Base-by-base conservation (phyloP, 139 green algal genomes). In the Ostreobium quekettii region DNA sequence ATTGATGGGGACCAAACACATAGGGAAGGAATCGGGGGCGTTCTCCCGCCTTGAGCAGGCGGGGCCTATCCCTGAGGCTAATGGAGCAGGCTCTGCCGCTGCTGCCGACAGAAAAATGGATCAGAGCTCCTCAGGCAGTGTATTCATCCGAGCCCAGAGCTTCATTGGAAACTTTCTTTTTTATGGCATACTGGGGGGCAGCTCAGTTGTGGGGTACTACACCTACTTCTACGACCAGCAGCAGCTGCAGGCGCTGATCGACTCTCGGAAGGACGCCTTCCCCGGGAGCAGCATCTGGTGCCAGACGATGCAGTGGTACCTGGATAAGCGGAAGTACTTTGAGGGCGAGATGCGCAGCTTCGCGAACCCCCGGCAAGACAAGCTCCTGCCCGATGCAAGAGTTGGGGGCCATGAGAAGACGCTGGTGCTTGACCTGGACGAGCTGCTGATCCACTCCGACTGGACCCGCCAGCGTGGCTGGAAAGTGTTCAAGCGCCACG, bases 341-440 rank as follows among this genome's bases (percentile, higher is more conserved):
- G 78, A 87, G 68, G 64, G 48, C 1, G 70, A 85, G 57, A 66
- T 91, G 29, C 83, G 83, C 39, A 86, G 88, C 61, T 98, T 88
- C 66, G 80, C 86, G 2, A 86, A 94, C 64, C 92, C 92, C 6
- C 84, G 85, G 2, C 91, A 82, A 35, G 89, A 99, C 68, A 80
- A 82, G 39, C 88, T 98, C 38, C 83, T 98, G 48, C 93, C 93
- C 0, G 92, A 97, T 73, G 68, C 83, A 30, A 70, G 81, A n/a
- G 70, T 71, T n/a, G 75, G 69, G 1, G 66, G 60, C n/a, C 33
- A 32, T 56, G 48, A 83, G 22, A 90, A 91, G 64, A 98, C 93
- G 11, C 80, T 98, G 26, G 93, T 99, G 30, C 82, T 99, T 37
- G 93, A 99, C 79, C 74, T 99, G 48, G 88, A 98, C 61, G 89